Percentiles rank a stretch among this genome's conserved stretches.
Conservation (phyloP, 768 basidiomycete species). For the Lactifluus volemus region DNA sequence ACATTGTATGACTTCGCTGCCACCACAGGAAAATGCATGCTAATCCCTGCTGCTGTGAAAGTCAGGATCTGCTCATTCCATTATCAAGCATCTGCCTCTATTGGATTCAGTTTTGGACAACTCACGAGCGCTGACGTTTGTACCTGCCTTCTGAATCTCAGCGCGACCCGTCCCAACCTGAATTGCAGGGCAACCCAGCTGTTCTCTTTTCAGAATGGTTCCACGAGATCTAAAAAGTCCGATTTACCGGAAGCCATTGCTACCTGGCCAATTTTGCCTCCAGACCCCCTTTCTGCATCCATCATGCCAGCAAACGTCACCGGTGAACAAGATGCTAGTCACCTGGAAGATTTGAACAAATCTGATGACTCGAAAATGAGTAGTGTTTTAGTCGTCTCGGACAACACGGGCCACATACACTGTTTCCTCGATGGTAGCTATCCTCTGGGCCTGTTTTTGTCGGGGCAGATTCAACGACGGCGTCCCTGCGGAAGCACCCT, state of each 20-base stretch:
- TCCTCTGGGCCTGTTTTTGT: conserved; percentile 44
- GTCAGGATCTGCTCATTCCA: conserved; percentile 72
- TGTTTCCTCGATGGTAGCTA: conserved; percentile 72
- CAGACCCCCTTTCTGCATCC: conserved; percentile 49
- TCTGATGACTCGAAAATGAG: conserved; percentile 42
- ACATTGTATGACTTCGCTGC: conserved; percentile 41
- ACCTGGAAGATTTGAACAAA: conserved; percentile 33
- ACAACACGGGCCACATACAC: conserved; percentile 49
- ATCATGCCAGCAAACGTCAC: conserved; percentile 39
- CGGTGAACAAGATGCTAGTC: conserved; percentile 25
- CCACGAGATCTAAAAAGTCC: conserved; percentile 39
- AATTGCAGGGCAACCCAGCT: conserved; percentile 58
- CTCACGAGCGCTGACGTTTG: conserved; percentile 57
- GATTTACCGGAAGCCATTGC: conserved; percentile 51
- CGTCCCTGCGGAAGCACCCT: conserved; percentile 40
- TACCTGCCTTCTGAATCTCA: conserved; percentile 16
- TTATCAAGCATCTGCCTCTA: conserved; percentile 59
- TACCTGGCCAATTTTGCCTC: conserved; percentile 59
- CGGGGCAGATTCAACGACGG: conserved; percentile 24
- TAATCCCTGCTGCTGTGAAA: conserved; percentile 27
- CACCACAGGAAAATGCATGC: conserved; percentile 4
- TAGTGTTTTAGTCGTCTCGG: conserved; percentile 56
- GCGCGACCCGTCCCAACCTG: conserved; percentile 1
- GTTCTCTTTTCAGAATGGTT: conserved; percentile 71
- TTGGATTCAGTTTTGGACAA: conserved; percentile 65